Conservation (phyloP, 768 basidiomycete genomes). For the Russula virescens region DNA sequence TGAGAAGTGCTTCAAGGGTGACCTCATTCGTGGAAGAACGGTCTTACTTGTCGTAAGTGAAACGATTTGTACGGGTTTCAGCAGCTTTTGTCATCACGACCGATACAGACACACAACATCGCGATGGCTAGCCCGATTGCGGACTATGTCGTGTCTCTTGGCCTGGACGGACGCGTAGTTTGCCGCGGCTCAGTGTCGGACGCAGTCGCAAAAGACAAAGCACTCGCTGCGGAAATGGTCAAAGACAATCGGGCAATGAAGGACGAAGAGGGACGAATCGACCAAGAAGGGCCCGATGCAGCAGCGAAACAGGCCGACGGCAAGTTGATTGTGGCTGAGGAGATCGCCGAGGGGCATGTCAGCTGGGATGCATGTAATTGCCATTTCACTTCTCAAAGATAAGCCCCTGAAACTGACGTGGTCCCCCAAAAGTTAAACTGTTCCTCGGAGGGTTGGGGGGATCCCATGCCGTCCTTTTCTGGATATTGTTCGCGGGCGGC, state of each 20-base stretch:
- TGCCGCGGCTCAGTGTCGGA: conserved; percentile 47
- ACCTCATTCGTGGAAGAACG: conserved; percentile 45
- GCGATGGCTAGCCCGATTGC: conserved; percentile 49
- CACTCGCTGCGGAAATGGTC: conserved; percentile 28
- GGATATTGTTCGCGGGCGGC: conserved; percentile 28
- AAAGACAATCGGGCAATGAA: conserved; percentile 27
- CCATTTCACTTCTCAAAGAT: neutral
- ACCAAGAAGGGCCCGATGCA: conserved; percentile 23
- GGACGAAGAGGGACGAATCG: conserved; percentile 29
- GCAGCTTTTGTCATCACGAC: neutral
- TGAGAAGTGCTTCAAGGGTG: conserved; percentile 44
- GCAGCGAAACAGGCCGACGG: conserved; percentile 35
- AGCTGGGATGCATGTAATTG: conserved; percentile 40
- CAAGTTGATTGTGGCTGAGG: conserved; percentile 61
- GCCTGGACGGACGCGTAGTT: conserved; percentile 45
- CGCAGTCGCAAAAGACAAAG: conserved; percentile 38
- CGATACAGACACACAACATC: conserved; percentile 45
- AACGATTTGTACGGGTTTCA: neutral
- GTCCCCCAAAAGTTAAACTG: conserved; percentile 29
- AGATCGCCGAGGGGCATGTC: conserved; percentile 55
- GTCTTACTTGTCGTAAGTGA: conserved; percentile 45
- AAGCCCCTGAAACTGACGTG: conserved; percentile 9
- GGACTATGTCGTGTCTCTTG: conserved; percentile 51
- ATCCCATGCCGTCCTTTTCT: conserved; percentile 28
- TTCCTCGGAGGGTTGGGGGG: conserved; percentile 30